Percentiles rank a stretch among this genome's conserved stretches.
Conservation (phyloP, 2,329 filamentous ascomycete species). For the Apiospora phragmitis region DNA sequence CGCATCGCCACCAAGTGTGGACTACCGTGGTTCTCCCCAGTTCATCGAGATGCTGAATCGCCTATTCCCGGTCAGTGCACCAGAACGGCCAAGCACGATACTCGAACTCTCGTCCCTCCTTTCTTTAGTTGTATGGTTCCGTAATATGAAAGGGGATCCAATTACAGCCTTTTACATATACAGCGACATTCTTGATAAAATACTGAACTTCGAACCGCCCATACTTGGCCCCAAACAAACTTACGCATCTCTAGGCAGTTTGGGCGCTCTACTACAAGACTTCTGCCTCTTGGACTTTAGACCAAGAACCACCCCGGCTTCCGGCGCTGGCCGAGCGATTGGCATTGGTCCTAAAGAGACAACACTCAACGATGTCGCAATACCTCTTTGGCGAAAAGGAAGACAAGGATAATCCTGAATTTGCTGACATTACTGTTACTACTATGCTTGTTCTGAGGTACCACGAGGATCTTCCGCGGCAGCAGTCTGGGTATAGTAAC, state of each 20-base stretch:
- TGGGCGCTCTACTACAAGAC: neutral
- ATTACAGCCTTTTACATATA: too few relatives aligned
- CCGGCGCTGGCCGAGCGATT: neutral
- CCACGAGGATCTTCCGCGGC: neutral
- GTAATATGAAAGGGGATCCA: too few relatives aligned
- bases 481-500: neutral
- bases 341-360: neutral
- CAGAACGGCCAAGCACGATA: too few relatives aligned
- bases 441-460: neutral
- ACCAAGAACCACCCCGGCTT: neutral
- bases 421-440: neutral
- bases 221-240: too few relatives aligned
- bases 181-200: too few relatives aligned
- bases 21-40: too few relatives aligned
- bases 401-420: neutral
- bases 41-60: too few relatives aligned
- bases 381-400: neutral
- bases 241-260: neutral
- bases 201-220: too few relatives aligned
- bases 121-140: too few relatives aligned
- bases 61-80: too few relatives aligned
- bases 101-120: too few relatives aligned
- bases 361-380: neutral
- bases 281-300: neutral
- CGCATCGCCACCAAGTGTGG: too few relatives aligned